These are phyloP conservation scores for Exophiala calicioides DNA, from an alignment of 2,329 filamentous ascomycete genomes.

Conservation along the genomic window DNA sequence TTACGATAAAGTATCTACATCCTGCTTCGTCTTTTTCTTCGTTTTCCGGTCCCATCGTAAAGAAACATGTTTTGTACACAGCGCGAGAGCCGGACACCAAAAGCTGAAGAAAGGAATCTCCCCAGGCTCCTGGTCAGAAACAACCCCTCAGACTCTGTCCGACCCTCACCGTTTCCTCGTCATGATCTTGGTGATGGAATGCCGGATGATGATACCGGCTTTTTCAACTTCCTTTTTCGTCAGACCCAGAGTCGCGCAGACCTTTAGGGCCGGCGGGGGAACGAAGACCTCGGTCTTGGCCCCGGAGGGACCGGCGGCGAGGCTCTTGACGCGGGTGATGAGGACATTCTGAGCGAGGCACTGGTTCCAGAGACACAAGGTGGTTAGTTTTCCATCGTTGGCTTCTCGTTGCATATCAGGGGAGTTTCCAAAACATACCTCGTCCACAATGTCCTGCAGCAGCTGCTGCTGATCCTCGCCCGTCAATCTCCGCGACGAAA, in stretches of 20 bases:
- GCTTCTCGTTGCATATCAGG: background rate
- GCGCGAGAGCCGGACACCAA: no score
- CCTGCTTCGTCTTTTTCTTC: no score
- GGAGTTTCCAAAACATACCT: constrained; percentile 56
- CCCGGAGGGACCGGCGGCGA: constrained; percentile 65
- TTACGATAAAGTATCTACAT: no score
- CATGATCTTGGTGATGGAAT: constrained; percentile 93
- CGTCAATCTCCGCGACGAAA: constrained; percentile 68
- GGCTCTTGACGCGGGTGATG: constrained; percentile 80
- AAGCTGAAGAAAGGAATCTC: no score
- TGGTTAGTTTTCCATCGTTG: background rate
- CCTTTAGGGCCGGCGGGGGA: constrained; percentile 75
- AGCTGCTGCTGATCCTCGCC: constrained; percentile 79
- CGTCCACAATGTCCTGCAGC: constrained; percentile 90
- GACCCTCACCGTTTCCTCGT: constrained; percentile 50
- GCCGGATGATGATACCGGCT: constrained; percentile 80
- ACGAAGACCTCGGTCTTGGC: constrained; percentile 68
- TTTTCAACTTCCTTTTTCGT: constrained; percentile 96
- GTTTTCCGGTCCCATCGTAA: no score
- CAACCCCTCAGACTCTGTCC: background rate
- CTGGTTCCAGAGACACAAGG: constrained; percentile 48
- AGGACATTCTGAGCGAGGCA: constrained; percentile 83
- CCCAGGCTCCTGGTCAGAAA: no score
- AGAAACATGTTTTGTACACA: no score
- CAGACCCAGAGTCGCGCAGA: constrained; percentile 84